Evolutionary conservation across 2,329 filamentous ascomycete species (phyloP), one percentile per base, ranked within the genome.

Genomic region (Pezicula neosporulosa): DNA sequence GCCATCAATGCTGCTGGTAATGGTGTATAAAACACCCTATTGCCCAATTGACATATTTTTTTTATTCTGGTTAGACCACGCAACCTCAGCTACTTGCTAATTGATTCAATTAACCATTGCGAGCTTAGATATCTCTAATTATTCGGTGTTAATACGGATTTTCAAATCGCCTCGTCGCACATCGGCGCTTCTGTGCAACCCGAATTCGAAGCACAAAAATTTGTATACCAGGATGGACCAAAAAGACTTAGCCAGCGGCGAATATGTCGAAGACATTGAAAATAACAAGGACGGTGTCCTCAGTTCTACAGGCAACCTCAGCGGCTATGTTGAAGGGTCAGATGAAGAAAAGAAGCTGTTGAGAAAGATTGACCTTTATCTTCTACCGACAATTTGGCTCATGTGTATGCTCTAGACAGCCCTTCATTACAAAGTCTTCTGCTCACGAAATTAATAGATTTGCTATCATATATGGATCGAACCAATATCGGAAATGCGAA

Each of bases 401-500:
- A 44, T 44, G 42, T 44, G 38, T 42, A 42, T 42, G 38, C 21
- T 16, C 38, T 30, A 8, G 12, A 6, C n/a, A 21, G 12, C 13
- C 5, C 21, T 42, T 30, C 28, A 30, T 9, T 5, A 8, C 28
- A 30, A 30, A 30, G n/a, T 18, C 21, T 5, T 42, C 9, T 18
- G 16, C n/a, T 18, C 16, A 13, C 18, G 12, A 13, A 42, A 7
- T 24, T 19, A 16, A 42, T 16, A 42, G 38, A 49, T 16, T 27
- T 49, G 18, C 33, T 49, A 3, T 44, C 37, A 19, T 49, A 49
- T 19, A 42, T 42, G 27, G 47, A 49, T 16, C 19, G 47, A 33
- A 49, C 47, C 8, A 49, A 49, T 50, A 74, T 75, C 44, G 77
- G 75, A 30, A 78, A 79, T 50, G 76, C 77, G 18, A 77, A 74